Conservation (phyloP, 1,284 basidiomycete species). For the Gastroboletus turbinatus region DNA sequence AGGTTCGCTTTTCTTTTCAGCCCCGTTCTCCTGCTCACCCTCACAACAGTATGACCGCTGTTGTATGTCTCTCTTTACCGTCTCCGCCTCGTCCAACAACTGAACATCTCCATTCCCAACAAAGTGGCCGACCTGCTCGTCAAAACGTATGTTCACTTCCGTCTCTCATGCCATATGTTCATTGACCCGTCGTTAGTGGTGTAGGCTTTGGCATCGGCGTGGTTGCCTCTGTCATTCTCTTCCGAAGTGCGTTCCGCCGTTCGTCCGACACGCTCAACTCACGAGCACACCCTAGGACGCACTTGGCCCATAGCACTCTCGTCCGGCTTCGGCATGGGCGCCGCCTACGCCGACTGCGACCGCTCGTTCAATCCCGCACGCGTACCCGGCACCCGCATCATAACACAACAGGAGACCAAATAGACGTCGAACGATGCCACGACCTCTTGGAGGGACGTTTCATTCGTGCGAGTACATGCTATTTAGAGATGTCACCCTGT, state of each 20-base stretch:
- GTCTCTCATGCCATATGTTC: background rate
- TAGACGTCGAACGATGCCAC: slow-evolving; percentile 11
- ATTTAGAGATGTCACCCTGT: slow-evolving; percentile 9
- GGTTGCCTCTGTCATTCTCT: slow-evolving; percentile 91
- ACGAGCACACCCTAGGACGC: slow-evolving; percentile 62
- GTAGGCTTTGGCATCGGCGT: slow-evolving; percentile 95
- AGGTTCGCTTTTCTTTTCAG: slow-evolving; percentile 18
- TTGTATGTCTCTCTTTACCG: slow-evolving; percentile 54
- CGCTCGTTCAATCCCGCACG: slow-evolving; percentile 94
- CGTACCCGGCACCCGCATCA: slow-evolving; percentile 85
- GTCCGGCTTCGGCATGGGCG: slow-evolving; percentile 87
- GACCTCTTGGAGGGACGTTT: background rate
- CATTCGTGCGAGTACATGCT: slow-evolving; percentile 11
- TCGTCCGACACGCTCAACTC: slow-evolving; percentile 5
- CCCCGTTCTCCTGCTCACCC: slow-evolving; percentile 9
- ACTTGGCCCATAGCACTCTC: slow-evolving; percentile 95
- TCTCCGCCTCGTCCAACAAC: background rate
- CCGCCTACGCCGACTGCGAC: slow-evolving; percentile 95
- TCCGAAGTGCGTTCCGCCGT: slow-evolving; percentile 75
- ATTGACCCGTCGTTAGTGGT: slow-evolving; percentile 58
- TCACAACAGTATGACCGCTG: slow-evolving; percentile 83
- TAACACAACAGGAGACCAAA: slow-evolving; percentile 39
- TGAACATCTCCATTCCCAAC: slow-evolving; percentile 12
- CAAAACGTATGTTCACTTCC: slow-evolving; percentile 58
- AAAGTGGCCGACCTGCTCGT: slow-evolving; percentile 77